phyloP scores from a whole-genome alignment of 495 filamentous ascomycete genomes.

The Aspergillus hancockii region DNA sequence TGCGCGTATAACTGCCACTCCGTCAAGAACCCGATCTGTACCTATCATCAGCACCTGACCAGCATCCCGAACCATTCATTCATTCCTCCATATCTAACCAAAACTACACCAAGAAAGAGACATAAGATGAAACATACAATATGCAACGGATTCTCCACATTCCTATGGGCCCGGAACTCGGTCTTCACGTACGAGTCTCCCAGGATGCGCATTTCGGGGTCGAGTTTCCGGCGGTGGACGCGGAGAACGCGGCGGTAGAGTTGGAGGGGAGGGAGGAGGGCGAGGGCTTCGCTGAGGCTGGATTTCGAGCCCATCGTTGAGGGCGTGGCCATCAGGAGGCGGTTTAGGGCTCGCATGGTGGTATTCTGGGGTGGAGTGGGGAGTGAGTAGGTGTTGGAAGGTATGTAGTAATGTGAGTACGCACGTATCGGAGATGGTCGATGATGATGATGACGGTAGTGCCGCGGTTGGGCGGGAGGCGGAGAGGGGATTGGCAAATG shows the following conservation, averaged over 20 bases:
- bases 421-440: not conserved
- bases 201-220: constrained; percentile 71
- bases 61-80: no score
- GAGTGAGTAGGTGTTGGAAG: not conserved
- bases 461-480: constrained; percentile 6
- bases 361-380: no score
- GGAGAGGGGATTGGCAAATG: constrained; percentile 27
- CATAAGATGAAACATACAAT: constrained; percentile 59
- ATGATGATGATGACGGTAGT: not conserved
- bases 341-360: constrained; percentile 26
- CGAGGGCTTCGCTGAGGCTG: constrained; percentile 61
- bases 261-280: constrained; percentile 85
- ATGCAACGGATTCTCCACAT: constrained; percentile 87
- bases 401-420: no score
- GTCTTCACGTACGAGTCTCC: constrained; percentile 90
- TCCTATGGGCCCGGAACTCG: constrained; percentile 81
- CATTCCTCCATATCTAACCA: no score
- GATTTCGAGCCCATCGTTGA: constrained; percentile 48
- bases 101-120: no score
- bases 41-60: not conserved
- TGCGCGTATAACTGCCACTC: constrained; percentile 97
- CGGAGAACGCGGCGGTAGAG: constrained; percentile 87
- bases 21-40: constrained; percentile 89
- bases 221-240: constrained; percentile 77
- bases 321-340: constrained; percentile 49